Evolutionary conservation across 192 early-diverging fungal species (phyloP), one percentile per base, ranked within the genome.

Genomic region (Podila epigama): DNA sequence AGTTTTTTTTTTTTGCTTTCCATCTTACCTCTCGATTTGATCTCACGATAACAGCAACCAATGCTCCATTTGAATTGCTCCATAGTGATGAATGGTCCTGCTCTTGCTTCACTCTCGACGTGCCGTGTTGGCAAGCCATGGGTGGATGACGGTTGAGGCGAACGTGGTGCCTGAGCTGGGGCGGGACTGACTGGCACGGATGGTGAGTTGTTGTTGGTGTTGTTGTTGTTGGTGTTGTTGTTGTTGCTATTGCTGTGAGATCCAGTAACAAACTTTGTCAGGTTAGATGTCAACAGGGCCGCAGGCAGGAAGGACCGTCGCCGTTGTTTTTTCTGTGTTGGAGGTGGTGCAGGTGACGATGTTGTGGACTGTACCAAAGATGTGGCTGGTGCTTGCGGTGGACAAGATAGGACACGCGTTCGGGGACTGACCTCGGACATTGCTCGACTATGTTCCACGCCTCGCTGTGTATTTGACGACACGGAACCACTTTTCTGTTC

Each of bases 21-120:
- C 18, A 3, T 53, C 6, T 58, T 66, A 75, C 70, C 70, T 75
- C 63, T 63, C 35, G 39, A 48, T 39, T 66, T 75, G 63, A 75
- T 66, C 39, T 65, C 70, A 39, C 66, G 59, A 25, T 63, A 75
- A 39, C 70, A 75, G 25, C 51, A 66, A 22, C 65, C 31, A 29
- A 63, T 60, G 8, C 25, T 35, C 70, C 70, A 75, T 28, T 75
- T 75, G 70, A 75, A 75, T 34, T 75, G 70, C 22, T 75, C 70
- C 7, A 61, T 61, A 36, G 70, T 66, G 31, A 75, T 25, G 1
- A 50, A 9, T 12, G 55, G 22, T 1, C 33, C 22, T 27, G 44
- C 18, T 48, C 44, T 9, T 8, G 18, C 29, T 56, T 29, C 6
- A 15, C 11, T 36, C 20, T 32, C 32, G 5, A 33, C n/a, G n/a